Conservation (phyloP, 1,284 basidiomycete genomes). For the Caloboletus firmus region DNA sequence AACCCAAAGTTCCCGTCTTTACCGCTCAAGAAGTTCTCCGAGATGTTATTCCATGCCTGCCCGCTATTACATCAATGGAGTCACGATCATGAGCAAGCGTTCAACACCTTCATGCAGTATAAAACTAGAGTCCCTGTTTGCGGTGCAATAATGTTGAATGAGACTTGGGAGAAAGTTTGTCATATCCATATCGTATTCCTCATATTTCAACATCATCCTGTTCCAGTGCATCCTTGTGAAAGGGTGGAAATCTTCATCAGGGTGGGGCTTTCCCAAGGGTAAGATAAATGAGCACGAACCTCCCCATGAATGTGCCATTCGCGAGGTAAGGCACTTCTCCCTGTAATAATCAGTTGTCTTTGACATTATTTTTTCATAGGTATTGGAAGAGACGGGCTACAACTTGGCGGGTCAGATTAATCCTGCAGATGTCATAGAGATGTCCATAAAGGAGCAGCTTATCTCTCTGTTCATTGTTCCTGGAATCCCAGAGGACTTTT, state of each 20-base stretch:
- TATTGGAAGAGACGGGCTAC: constrained; percentile 93
- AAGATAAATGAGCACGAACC: constrained; percentile 97
- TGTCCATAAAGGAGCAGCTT: constrained; percentile 86
- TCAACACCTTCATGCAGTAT: constrained; percentile 88
- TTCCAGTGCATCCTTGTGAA: constrained; percentile 88
- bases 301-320: constrained; percentile 79
- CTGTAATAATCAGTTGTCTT: constrained; percentile 3
- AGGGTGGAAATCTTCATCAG: constrained; percentile 94
- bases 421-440: constrained; percentile 74
- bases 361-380: constrained; percentile 49
- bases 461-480: constrained; percentile 93
- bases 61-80: constrained; percentile 80
- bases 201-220: constrained; percentile 8
- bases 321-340: constrained; percentile 65
- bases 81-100: constrained; percentile 77
- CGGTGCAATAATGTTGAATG: constrained; percentile 93
- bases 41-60: constrained; percentile 84
- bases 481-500: constrained; percentile 86
- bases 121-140: constrained; percentile 99
- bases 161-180: constrained; percentile 86
- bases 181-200: constrained; percentile 2
- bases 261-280: constrained; percentile 98
- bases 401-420: constrained; percentile 75
- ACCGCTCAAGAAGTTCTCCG: constrained; percentile 92
- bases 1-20: constrained; percentile 87